Conservation (phyloP, 176 grass and related monocot genomes). For the Alloteropsis semialata region DNA sequence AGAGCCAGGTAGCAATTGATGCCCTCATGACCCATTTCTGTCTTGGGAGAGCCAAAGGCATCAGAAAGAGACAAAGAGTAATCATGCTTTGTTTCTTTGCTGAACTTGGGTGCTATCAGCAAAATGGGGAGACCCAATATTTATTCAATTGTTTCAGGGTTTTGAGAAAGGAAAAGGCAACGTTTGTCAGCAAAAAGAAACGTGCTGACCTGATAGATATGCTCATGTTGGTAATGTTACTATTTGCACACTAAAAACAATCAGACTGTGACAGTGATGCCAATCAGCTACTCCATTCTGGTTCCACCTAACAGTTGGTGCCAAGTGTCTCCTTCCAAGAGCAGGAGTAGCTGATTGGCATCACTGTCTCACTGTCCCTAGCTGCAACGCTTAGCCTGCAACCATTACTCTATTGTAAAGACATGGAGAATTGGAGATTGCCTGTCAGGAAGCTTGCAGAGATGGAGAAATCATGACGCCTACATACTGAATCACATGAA, state of each 20-base stretch:
- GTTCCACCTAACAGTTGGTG: slow-evolving; percentile 9
- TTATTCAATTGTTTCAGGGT: not conserved
- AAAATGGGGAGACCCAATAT: too few relatives aligned
- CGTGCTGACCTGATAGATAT: not conserved
- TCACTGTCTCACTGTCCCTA: too few relatives aligned
- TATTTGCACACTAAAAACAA: not conserved
- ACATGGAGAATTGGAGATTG: not conserved
- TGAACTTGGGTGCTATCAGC: not conserved
- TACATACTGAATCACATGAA: not conserved
- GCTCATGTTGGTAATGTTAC: not conserved
- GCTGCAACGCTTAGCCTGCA: not conserved
- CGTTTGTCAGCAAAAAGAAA: not conserved
- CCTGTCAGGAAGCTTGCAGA: not conserved
- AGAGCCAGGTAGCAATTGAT: not conserved
- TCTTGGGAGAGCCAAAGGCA: not conserved
- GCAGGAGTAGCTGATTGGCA: too few relatives aligned
- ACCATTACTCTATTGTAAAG: not conserved
- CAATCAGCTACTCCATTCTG: not conserved
- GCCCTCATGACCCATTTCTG: not conserved
- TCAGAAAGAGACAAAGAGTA: not conserved
- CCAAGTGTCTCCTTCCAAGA: not conserved
- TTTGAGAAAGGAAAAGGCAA: not conserved
- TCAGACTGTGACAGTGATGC: not conserved
- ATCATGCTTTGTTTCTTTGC: not conserved
- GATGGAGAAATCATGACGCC: slow-evolving; percentile 1